These are phyloP conservation scores for Blastobotrys indianensis DNA, from an alignment of 1,139 yeast species.

Conservation along the genomic window DNA sequence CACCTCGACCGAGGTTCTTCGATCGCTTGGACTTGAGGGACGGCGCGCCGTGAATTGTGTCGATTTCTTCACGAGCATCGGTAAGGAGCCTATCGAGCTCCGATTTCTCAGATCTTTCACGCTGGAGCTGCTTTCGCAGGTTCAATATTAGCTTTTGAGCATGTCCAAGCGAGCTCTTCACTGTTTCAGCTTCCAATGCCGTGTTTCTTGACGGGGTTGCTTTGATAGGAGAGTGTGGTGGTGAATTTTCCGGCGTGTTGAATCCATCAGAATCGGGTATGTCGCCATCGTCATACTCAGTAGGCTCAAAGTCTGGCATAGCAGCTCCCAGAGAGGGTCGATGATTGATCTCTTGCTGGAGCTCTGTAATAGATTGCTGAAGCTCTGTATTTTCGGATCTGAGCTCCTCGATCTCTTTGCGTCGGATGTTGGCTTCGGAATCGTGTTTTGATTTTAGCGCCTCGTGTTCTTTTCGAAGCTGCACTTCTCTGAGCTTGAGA, in stretches of 20 bases:
- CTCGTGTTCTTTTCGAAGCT: constrained; percentile 27
- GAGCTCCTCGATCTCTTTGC: constrained; percentile 22
- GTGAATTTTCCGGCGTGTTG: constrained; percentile 33
- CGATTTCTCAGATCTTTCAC: constrained; percentile 34
- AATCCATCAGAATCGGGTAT: constrained; percentile 28
- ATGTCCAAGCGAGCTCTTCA: constrained; percentile 58
- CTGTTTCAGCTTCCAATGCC: constrained; percentile 60
- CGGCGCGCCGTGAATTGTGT: constrained; percentile 10
- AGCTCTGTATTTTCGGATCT: constrained; percentile 24
- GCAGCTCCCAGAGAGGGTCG: constrained; percentile 8
- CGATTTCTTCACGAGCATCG: constrained; percentile 26
- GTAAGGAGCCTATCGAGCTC: constrained; percentile 29
- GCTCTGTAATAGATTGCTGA: constrained; percentile 14
- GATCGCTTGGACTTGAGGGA: constrained; percentile 19
- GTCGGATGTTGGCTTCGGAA: constrained; percentile 12
- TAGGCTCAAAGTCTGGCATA: constrained; percentile 4
- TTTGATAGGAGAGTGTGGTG: constrained; percentile 40
- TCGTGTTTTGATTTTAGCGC: constrained; percentile 24
- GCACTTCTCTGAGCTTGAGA: constrained; percentile 27
- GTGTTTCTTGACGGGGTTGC: constrained; percentile 45
- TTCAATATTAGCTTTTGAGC: constrained; percentile 45
- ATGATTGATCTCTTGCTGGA: constrained; percentile 18
- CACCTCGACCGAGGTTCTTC: constrained; percentile 12
- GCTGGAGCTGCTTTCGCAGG: constrained; percentile 27
- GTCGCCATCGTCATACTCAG: constrained; percentile 17